These are phyloP conservation scores for Trifolium fragiferum DNA, from an alignment of 306 rosid species.

Conservation along the genomic window DNA sequence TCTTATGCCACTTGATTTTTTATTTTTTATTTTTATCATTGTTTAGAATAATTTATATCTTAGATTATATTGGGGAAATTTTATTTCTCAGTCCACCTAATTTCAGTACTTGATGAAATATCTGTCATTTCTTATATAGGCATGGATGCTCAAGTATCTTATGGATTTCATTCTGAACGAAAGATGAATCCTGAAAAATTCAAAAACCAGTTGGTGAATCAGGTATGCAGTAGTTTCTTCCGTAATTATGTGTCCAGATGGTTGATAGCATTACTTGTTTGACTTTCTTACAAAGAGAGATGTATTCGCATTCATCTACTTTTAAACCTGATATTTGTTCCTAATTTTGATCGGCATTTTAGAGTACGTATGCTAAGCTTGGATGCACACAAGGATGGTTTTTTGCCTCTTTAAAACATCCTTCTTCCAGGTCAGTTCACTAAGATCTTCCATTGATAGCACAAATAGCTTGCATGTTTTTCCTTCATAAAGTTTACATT, in stretches of 20 bases:
- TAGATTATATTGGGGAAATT: slow-evolving; percentile 11
- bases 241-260: not conserved
- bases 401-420: slow-evolving; percentile 64
- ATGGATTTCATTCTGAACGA: slow-evolving; percentile 93
- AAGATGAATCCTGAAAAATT: slow-evolving; percentile 92
- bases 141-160: slow-evolving; percentile 99
- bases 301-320: slow-evolving; percentile 6
- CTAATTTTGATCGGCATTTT: slow-evolving; percentile 38
- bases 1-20: slow-evolving; percentile 1
- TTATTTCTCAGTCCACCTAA: not conserved
- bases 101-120: slow-evolving; percentile 20
- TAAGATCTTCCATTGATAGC: slow-evolving; percentile 23
- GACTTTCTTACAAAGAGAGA: slow-evolving; percentile 13
- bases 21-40: slow-evolving; percentile 26
- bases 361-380: slow-evolving; percentile 89
- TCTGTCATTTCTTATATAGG: slow-evolving; percentile 52
- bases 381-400: slow-evolving; percentile 95
- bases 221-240: slow-evolving; percentile 54
- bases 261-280: slow-evolving; percentile 12
- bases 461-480: slow-evolving; percentile 23
- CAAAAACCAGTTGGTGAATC: slow-evolving; percentile 83
- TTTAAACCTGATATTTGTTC: slow-evolving; percentile 4
- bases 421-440: slow-evolving; percentile 64
- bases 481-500: not conserved
- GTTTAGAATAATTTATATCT: slow-evolving; percentile 21